Base-by-base conservation (phyloP, 139 green algal genomes). In the Ettlia oleoabundans region DNA sequence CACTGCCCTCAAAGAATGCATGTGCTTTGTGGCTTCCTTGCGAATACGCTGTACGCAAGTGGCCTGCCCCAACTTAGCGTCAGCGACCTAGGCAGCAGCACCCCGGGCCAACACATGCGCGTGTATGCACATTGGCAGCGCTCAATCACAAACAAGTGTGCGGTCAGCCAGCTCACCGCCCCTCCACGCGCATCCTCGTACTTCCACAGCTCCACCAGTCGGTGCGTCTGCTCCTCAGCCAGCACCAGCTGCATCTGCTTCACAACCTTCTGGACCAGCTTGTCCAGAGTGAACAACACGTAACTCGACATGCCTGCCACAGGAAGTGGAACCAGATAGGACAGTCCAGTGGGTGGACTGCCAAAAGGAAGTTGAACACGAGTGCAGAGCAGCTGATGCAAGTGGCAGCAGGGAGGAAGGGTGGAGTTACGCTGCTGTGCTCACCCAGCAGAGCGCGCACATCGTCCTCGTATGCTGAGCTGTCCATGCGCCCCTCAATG, bases 201-300 rank as follows among this genome's bases (percentile, higher is more conserved):
- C 13, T 89, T 80, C 84, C 91, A 92, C 74, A 98, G 84, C 30
- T 93, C 86, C 33, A 92, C 69, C 71, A 98, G 89, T 71, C 93
- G 89, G 35, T 58, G 81, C 30, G 72, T 82, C 33, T 90, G 38
- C 15, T 98, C 94, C 18, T 98, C 95, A 43, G 72, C 42, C 61
- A 94, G 80, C 69, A 96, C 62, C 32, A 83, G 69, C 82, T 91
- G 87, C 53, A 91, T 65, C 72, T 98, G 95, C 86, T 97, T 97
- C 30, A 98, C 89, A 4, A 98, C 70, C 86, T 97, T 96, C 82
- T 90, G 88, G 55, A 97, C 91, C 58, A 88, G 82, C 76, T 88
- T 89, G 68, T 86, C 76, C 40, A 82, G 51, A n/a, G 85, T 89
- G 73, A 82, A 86, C 47, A 86, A 76, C 69, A 76, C 58, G 64